Evolutionary conservation across 768 basidiomycete genomes (phyloP), one percentile per base, ranked within the genome.

Genomic region (Russula sp.): DNA sequence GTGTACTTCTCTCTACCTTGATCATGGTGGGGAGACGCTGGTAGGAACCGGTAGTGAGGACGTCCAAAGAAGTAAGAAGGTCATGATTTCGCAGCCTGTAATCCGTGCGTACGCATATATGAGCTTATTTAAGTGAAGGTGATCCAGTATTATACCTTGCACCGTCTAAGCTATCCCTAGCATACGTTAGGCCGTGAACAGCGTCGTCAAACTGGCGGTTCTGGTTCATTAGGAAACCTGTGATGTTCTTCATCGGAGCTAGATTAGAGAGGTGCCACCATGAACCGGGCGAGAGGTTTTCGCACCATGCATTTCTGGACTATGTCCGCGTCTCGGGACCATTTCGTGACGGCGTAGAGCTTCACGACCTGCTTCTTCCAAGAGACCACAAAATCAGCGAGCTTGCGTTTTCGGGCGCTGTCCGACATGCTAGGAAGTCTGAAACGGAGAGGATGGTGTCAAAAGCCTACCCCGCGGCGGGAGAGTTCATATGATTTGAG

Each of bases 361-460:
- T 94, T 94, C 35, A 93, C 87, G 39, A 93, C 84, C 70, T 96
- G 93, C 69, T 93, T 89, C 75, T 95, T 90, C 6, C 83, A 90
- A 72, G 87, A 86, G n/a, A 93, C 88, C 0, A 93, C 91, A 84
- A 89, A 95, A 67, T 94, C 91, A 2, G 90, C 90, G 37, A 95
- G 75, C 18, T 82, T 84, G 40, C 89, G 84, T 70, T 94, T 94
- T 56, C 92, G 82, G 55, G 85, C 87, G 22, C 75, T 76, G 69
- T 93, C 90, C 14, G 89, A 90, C 87, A 88, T 89, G 70, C 62
- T 87, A 86, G 49, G 67, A 37, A 68, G 65, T 13, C 67, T 68
- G 37, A 16, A 37, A 44, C 35, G 50, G 10, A 13, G 18, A 85
- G 87, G n/a, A 13, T 10, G 27, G 20, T 13, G 18, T 57, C 14